A percentile compares a stretch with the other conserved stretches of the same genome.
phyloP scores from a whole-genome alignment of 129 eudicot genomes.

The Centella asiatica region DNA sequence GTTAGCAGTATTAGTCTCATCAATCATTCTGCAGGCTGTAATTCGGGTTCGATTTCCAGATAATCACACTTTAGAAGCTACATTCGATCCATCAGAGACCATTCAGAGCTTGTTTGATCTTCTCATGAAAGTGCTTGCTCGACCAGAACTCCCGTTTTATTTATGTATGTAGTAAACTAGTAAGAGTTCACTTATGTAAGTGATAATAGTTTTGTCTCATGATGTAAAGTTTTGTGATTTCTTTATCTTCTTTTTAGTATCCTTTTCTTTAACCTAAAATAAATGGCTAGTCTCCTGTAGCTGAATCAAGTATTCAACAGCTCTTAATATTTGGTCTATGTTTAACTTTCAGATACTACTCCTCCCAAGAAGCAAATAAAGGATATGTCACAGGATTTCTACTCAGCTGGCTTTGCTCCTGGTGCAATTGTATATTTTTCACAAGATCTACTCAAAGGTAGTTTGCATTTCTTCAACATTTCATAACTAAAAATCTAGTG shows the following conservation, averaged over 20 bases:
- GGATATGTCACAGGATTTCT: constrained; percentile 66
- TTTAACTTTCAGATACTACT: constrained; percentile 67
- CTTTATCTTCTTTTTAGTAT: no score
- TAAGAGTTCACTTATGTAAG: no score
- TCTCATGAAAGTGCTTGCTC: constrained; percentile 56
- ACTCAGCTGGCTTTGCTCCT: constrained; percentile 81
- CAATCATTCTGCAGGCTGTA: constrained; percentile 45
- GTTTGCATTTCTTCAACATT: constrained; percentile 4
- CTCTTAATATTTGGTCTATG: neutral
- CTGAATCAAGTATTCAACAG: no score
- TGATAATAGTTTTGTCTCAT: neutral
- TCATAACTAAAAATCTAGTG: neutral
- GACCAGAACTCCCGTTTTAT: constrained; percentile 60
- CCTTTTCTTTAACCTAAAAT: no score
- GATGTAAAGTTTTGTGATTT: neutral
- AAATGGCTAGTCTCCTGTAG: no score
- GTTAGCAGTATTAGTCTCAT: neutral
- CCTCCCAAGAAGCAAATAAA: constrained; percentile 90
- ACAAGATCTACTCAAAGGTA: constrained; percentile 64
- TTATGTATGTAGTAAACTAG: constrained; percentile 74
- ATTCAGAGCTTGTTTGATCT: constrained; percentile 65
- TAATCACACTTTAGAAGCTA: constrained; percentile 67
- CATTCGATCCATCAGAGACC: constrained; percentile 86
- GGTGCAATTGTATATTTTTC: constrained; percentile 89
- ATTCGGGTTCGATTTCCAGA: constrained; percentile 89